These are phyloP conservation scores for Fusarium graminum DNA, from an alignment of 2,329 filamentous ascomycete species.

Conservation along the genomic window DNA sequence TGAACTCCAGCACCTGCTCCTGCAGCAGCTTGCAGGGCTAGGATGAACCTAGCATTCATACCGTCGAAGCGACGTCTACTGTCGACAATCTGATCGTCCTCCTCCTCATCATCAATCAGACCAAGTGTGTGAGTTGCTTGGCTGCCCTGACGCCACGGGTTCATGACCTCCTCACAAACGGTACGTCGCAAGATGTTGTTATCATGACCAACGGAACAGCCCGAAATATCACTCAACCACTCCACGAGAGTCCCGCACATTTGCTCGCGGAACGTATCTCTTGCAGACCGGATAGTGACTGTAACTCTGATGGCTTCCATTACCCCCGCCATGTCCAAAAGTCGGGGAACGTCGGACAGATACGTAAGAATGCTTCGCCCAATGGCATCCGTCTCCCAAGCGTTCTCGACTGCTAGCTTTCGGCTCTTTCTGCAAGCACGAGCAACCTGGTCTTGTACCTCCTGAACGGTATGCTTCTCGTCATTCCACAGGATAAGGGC, in stretches of 20 bases:
- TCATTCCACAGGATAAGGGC: slow-evolving; percentile 96
- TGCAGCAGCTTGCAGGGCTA: slow-evolving; percentile 55
- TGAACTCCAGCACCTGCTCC: slow-evolving; percentile 48
- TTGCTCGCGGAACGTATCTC: slow-evolving; percentile 96
- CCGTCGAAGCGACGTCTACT: slow-evolving; percentile 50
- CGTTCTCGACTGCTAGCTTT: slow-evolving; percentile 77
- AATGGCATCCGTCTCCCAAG: slow-evolving; percentile 89
- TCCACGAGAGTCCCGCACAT: slow-evolving; percentile 99
- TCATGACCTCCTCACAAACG: slow-evolving; percentile 92
- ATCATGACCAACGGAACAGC: slow-evolving; percentile 86
- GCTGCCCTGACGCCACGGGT: slow-evolving; percentile 88
- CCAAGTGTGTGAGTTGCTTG: slow-evolving; percentile 77
- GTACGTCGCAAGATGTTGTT: slow-evolving; percentile 81
- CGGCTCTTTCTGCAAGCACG: slow-evolving; percentile 83
- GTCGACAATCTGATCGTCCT: slow-evolving; percentile 63
- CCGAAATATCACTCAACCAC: slow-evolving; percentile 93
- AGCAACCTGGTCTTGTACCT: slow-evolving; percentile 90
- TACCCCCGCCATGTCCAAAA: slow-evolving; percentile 83
- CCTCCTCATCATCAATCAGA: slow-evolving; percentile 60
- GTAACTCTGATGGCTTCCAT: slow-evolving; percentile 97
- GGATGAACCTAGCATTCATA: slow-evolving; percentile 55
- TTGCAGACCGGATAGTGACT: slow-evolving; percentile 90
- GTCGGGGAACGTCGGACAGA: slow-evolving; percentile 75
- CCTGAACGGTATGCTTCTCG: slow-evolving; percentile 95
- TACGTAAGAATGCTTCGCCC: slow-evolving; percentile 89